These are phyloP conservation scores for Trametes sanguinea DNA, from an alignment of 768 basidiomycete species.

Conservation along the genomic window DNA sequence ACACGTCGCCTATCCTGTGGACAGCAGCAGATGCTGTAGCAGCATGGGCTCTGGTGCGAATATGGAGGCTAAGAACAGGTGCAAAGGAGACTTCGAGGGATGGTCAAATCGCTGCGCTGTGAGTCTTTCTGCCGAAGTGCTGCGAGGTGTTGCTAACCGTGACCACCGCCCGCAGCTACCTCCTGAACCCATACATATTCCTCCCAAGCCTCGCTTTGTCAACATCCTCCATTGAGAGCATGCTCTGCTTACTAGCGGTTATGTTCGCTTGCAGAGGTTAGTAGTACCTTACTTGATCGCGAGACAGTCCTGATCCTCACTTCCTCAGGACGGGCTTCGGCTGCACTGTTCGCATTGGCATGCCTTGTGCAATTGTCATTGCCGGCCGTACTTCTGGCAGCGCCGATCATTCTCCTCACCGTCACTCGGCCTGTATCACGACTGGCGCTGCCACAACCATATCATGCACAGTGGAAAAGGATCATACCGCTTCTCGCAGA, in stretches of 20 bases:
- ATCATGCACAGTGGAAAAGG: slow-evolving; percentile 22
- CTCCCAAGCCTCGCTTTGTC: slow-evolving; percentile 80
- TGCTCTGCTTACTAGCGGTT: slow-evolving; percentile 63
- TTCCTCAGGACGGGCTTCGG: slow-evolving; percentile 54
- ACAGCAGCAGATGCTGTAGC: slow-evolving; percentile 64
- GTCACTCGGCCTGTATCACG: slow-evolving; percentile 62
- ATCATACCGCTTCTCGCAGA: slow-evolving; percentile 45
- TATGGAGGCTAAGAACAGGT: slow-evolving; percentile 66
- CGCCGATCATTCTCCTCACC: slow-evolving; percentile 68
- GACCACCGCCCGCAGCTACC: slow-evolving; percentile 54
- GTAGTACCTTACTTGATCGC: slow-evolving; percentile 7
- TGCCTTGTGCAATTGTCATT: slow-evolving; percentile 71
- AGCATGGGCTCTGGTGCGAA: slow-evolving; percentile 66
- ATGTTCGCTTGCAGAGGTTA: slow-evolving; percentile 71
- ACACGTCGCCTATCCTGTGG: slow-evolving; percentile 63
- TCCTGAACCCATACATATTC: slow-evolving; percentile 88
- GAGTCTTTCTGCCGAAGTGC: slow-evolving; percentile 32
- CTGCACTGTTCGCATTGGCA: slow-evolving; percentile 66
- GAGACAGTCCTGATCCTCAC: neutral
- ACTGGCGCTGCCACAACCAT: slow-evolving; percentile 58
- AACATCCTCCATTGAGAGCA: slow-evolving; percentile 81
- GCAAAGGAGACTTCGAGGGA: slow-evolving; percentile 53
- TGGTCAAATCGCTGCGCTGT: slow-evolving; percentile 66
- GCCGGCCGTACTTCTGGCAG: slow-evolving; percentile 68
- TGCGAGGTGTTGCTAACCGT: neutral